phyloP scores from a whole-genome alignment of 2,329 filamentous ascomycete species.

The Escovopsis sp. region DNA sequence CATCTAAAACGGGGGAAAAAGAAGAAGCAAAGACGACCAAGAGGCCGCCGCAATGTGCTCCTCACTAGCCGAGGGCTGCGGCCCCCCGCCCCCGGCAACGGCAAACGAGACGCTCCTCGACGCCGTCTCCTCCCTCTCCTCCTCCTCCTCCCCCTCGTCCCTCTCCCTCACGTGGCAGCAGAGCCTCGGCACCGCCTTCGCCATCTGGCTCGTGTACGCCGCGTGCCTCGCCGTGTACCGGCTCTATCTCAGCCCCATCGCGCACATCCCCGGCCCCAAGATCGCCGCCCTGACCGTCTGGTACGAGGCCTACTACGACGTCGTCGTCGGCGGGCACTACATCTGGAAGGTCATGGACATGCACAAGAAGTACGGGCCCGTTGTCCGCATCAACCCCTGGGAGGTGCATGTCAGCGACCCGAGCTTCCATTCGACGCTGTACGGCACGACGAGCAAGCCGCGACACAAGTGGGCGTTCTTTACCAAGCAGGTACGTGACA shows the following conservation, averaged over 20 bases:
- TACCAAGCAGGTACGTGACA: conserved; percentile 20
- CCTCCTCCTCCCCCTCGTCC: conserved; percentile 6
- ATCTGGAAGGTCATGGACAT: conserved; percentile 26
- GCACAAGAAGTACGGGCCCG: conserved; percentile 27
- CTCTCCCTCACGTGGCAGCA: conserved; percentile 2
- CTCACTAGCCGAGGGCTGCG: too few relatives aligned
- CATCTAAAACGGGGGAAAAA: too few relatives aligned
- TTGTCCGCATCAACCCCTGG: conserved; percentile 25
- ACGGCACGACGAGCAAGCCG: conserved; percentile 15
- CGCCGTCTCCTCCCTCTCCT: background rate
- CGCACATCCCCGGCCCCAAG: conserved; percentile 24
- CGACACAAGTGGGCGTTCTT: conserved; percentile 22
- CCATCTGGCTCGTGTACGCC: conserved; percentile 16
- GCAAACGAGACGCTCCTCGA: too few relatives aligned
- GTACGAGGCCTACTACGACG: conserved; percentile 30
- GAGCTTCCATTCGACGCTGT: conserved; percentile 26
- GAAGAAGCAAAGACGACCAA: too few relatives aligned
- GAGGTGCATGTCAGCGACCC: conserved; percentile 25
- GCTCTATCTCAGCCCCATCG: conserved; percentile 23
- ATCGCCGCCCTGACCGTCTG: conserved; percentile 24
- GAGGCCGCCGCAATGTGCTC: too few relatives aligned
- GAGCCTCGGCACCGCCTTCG: conserved; percentile 1
- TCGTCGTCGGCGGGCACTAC: conserved; percentile 26
- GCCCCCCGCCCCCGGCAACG: too few relatives aligned
- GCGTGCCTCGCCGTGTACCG: conserved; percentile 16